Evolutionary conservation across 2,329 filamentous ascomycete species (phyloP).

Genomic region (Aspergillus vadensis): DNA sequence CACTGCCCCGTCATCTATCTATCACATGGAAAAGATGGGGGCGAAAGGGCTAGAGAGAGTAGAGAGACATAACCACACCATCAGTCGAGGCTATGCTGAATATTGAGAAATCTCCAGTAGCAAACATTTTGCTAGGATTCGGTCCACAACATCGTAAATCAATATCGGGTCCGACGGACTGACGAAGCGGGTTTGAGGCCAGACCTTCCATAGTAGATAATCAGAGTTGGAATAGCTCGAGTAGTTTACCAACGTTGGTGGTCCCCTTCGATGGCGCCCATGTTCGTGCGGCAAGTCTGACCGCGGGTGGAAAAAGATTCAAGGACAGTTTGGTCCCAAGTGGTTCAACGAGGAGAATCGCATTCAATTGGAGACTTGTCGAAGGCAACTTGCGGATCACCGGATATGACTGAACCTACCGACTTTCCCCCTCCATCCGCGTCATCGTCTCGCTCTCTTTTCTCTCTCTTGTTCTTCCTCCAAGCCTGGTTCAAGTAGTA

Average conservation of each 20-base stretch:
- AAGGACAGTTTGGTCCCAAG: not conserved
- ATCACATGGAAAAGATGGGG: not conserved
- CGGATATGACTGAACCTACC: constrained; percentile 15
- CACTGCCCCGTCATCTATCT: not conserved
- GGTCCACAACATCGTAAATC: too few species aligned
- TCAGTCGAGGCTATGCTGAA: too few species aligned
- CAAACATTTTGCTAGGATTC: too few species aligned
- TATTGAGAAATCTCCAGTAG: too few species aligned
- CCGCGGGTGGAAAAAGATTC: not conserved
- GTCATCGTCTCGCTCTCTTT: constrained; percentile 11
- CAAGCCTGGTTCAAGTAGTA: not conserved
- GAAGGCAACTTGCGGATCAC: constrained; percentile 10
- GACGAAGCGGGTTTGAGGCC: too few species aligned
- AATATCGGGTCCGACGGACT: too few species aligned
- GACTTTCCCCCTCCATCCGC: constrained; percentile 11
- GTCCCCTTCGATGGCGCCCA: not conserved
- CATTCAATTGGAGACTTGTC: not conserved
- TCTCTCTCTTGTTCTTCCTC: not conserved
- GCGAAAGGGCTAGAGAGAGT: not conserved
- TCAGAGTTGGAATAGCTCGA: too few species aligned
- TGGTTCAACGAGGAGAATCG: not conserved
- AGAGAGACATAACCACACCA: too few species aligned
- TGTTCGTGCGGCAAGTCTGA: not conserved
- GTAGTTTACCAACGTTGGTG: not conserved
- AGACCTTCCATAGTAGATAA: not conserved